Evolutionary conservation across 1,284 basidiomycete species (phyloP), one percentile per base, ranked within the genome.

Genomic region (Leccinum pachyderme): DNA sequence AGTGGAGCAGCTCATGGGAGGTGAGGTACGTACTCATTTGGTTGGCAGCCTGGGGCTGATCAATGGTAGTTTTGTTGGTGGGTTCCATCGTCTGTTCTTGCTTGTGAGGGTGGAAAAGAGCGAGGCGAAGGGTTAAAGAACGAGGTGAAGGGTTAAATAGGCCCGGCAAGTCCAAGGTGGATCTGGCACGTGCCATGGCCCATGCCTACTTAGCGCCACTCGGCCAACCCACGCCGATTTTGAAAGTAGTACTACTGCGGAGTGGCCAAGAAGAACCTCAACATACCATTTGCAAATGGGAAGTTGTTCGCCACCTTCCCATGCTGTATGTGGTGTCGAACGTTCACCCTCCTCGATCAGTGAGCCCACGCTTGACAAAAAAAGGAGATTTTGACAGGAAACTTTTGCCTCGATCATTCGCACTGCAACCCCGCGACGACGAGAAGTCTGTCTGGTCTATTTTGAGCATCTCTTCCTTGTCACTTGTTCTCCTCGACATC

Each of bases 31-130:
- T 52, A 80, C 78, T 75, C 78, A 80, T 80, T 63, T 79, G 69
- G 5, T 78, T 66, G 53, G 77, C 74, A 69, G 72, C 67, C 71
- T 76, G 72, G 12, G 78, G 78, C 68, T 80, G 78, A 61, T 66
- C 64, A 9, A 72, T 67, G 55, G 73, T 78, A 28, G 69, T 73
- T 55, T 74, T 75, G 51, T 69, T 66, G 56, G 75, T 61, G 29
- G 71, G 50, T 24, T 72, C 60, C 68, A 70, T 70, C 62, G 68
- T 54, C 63, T 58, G 27, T 15, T 39, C 50, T 57, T 70, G 43
- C 64, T 65, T 62, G 66, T 65, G 60, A 67, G 60, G 57, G 61
- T 60, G 51, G 15, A 41, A 47, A 44, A 15, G 41, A 54, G 56
- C 25, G 15, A 35, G 29, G 28, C 3, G 12, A 46, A n/a, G n/a